Evolutionary conservation across 805 yeast genomes (phyloP), one percentile per base, ranked within the genome.

Genomic region (Yamadazyma sp.): DNA sequence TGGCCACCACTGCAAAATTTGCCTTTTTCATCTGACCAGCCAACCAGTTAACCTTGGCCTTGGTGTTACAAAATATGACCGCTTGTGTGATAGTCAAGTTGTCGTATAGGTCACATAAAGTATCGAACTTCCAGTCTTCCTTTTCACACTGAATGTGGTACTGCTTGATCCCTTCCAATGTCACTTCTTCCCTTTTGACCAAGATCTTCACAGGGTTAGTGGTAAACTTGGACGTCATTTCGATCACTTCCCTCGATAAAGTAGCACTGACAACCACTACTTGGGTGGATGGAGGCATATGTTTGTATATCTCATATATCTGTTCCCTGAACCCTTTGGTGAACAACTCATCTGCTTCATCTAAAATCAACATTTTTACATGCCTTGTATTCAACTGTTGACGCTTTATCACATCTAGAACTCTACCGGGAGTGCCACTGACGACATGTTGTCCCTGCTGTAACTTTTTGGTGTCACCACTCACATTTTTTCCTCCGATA

Each of bases 351-450:
- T 93, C 99, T 13, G 99, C 99, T 67, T 93, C 99, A 66, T 93
- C 99, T 54, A 93, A 70, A 47, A 93, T 78, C 49, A 91, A 70
- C 85, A 93, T 83, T 70, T 90, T 88, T 49, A 89, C 73, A 54
- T 81, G 75, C 50, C 89, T 79, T 11, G 93, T 78, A 46, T 73
- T 70, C 52, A 93, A 71, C 51, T 74, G 74, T 49, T 95, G 79
- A 63, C 96, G 78, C 57, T 85, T 85, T 47, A 93, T 80, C 84
- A 93, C 80, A 67, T 93, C 99, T 45, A 76, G 64, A 26, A 91
- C 96, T 57, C 99, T 77, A 40, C 99, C 99, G 22, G 99, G 99
- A 9, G 99, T 93, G 36, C 99, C 99, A 60, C 93, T 90, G 27
- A 93, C 86, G 27, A 93, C 82, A 54, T 93, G 96, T 54, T 82